Evolutionary conservation across 208 protist species (phyloP).

Genomic region (Leishmania braziliensis): DNA sequence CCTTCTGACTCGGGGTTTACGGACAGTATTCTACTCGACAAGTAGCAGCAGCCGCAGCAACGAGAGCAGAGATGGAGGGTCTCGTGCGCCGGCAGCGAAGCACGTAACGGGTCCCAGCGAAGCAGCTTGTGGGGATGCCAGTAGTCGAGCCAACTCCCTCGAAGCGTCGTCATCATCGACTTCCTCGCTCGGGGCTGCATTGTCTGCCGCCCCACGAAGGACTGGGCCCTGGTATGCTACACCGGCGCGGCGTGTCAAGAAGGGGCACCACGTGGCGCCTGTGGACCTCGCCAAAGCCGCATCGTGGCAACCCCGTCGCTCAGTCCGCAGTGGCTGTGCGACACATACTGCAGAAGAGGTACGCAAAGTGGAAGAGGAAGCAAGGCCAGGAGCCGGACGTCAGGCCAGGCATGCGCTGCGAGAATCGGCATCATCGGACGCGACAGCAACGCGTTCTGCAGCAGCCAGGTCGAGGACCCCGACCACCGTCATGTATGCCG

Average conservation of each 20-base stretch:
- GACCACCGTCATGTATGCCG: neutral
- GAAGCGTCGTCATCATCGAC: neutral
- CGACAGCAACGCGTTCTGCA: neutral
- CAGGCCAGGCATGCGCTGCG: neutral
- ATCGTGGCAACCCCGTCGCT: neutral
- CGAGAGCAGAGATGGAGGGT: neutral
- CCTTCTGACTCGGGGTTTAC: slow-evolving; percentile 25
- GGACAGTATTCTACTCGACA: slow-evolving; percentile 15
- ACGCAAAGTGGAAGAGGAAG: neutral
- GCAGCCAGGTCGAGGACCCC: neutral
- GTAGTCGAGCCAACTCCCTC: neutral
- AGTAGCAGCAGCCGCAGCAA: slow-evolving; percentile 8
- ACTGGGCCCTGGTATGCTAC: slow-evolving; percentile 28
- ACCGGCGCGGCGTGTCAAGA: slow-evolving; percentile 4
- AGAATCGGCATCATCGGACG: neutral
- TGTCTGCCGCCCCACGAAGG: slow-evolving; percentile 4
- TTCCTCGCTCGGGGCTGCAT: neutral
- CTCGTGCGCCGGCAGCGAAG: neutral
- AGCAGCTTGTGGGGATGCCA: neutral
- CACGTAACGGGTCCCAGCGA: neutral
- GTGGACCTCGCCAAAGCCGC: neutral
- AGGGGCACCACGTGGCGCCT: neutral
- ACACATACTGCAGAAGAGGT: neutral
- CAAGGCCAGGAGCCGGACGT: neutral
- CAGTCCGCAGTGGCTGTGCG: neutral